Evolutionary conservation across 2,329 filamentous ascomycete genomes (phyloP).

Genomic region (Trichocomaceae sp.): DNA sequence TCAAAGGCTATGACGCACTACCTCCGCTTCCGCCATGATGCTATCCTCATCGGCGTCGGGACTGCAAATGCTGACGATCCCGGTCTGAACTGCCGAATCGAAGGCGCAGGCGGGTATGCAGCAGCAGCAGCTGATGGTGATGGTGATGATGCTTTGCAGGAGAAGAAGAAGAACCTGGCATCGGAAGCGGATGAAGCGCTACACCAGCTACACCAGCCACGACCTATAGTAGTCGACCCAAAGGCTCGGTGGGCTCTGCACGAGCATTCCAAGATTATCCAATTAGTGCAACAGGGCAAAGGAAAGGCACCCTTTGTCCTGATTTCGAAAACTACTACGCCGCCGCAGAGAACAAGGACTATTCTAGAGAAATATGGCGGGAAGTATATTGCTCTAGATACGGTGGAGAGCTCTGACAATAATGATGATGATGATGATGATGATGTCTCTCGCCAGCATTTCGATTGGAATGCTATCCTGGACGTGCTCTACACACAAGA

Average conservation of each 20-base stretch:
- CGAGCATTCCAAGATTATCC: conserved; percentile 56
- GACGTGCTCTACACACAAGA: conserved; percentile 49
- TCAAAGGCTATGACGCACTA: conserved; percentile 93
- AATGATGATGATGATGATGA: neutral
- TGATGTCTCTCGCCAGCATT: conserved; percentile 14
- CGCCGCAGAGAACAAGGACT: conserved; percentile 15
- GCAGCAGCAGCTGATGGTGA: conserved; percentile 29
- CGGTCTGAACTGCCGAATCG: conserved; percentile 72
- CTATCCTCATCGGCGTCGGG: conserved; percentile 76
- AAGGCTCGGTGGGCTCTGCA: conserved; percentile 60
- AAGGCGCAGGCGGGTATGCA: conserved; percentile 47
- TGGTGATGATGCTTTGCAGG: conserved; percentile 20
- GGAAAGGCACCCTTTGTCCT: conserved; percentile 70
- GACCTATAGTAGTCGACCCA: conserved; percentile 76
- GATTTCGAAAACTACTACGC: conserved; percentile 21
- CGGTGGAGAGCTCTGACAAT: neutral
- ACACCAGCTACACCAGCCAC: conserved; percentile 62
- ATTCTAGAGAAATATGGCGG: conserved; percentile 25
- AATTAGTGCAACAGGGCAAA: conserved; percentile 53
- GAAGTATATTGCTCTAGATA: conserved; percentile 24
- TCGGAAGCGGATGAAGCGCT: too few relatives aligned
- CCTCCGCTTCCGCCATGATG: conserved; percentile 72
- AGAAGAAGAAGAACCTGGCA: too few relatives aligned
- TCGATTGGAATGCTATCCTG: conserved; percentile 58
- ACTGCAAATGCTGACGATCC: conserved; percentile 83